These are phyloP conservation scores for Monilinia laxa DNA, from an alignment of 2,329 filamentous ascomycete genomes.

Conservation along the genomic window DNA sequence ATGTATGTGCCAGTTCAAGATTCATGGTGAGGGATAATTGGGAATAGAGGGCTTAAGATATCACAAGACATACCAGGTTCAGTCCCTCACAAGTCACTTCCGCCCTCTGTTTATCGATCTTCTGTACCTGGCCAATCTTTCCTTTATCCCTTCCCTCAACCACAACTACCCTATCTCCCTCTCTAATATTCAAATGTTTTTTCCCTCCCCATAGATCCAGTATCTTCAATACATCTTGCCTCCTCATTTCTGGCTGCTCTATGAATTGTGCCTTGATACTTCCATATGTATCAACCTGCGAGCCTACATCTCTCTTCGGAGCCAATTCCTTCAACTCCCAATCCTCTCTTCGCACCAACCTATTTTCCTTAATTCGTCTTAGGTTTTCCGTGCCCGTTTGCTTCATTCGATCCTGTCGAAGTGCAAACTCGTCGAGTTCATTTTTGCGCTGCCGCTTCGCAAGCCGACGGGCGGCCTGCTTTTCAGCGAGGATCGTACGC, in stretches of 20 bases:
- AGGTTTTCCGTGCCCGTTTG: constrained; percentile 9
- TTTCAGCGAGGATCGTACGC: constrained; percentile 65
- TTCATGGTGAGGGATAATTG: neutral
- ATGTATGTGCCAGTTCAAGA: neutral
- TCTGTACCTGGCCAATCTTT: constrained; percentile 72
- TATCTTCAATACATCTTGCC: constrained; percentile 33
- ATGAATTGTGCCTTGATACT: constrained; percentile 46
- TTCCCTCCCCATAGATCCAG: constrained; percentile 43
- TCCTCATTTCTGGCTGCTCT: constrained; percentile 37
- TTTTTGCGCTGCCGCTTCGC: constrained; percentile 41
- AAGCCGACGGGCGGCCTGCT: constrained; percentile 55
- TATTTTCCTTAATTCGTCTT: constrained; percentile 47
- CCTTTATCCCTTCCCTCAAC: constrained; percentile 76
- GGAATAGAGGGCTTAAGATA: neutral
- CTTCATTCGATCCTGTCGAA: constrained; percentile 4
- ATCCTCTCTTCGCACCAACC: constrained; percentile 65
- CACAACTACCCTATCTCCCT: constrained; percentile 79
- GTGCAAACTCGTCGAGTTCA: constrained; percentile 6
- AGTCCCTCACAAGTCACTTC: constrained; percentile 61
- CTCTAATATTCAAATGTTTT: constrained; percentile 58
- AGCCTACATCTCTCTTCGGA: constrained; percentile 70
- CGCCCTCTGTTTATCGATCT: constrained; percentile 55
- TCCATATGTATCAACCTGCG: constrained; percentile 57
- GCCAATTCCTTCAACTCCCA: constrained; percentile 77
- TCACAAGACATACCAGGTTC: constrained; percentile 56